Evolutionary conservation across 225 moss, liverwort and hornwort genomes (phyloP), one percentile per base, ranked within the genome.

Genomic region (Pseudoscleropodium purum): DNA sequence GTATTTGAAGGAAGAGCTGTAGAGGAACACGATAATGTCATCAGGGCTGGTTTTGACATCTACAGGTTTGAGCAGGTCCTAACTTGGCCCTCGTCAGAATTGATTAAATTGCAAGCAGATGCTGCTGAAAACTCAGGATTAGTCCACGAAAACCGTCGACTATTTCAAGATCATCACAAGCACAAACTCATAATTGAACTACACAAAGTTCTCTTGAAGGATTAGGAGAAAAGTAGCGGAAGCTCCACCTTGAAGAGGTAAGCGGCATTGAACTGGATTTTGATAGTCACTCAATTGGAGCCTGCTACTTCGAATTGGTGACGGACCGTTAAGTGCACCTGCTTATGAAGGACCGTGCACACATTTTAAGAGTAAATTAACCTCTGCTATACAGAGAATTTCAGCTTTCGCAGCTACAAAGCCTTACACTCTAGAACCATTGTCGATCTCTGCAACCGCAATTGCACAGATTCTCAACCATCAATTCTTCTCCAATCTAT

Each of bases 1-100:
- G 90, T 92, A 88, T 95, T 98, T 86, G 93, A 92, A 85, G 92
- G 91, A 70, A 97, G 94, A 83, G 95, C 98, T 97, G 93, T 85
- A 88, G 86, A 87, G 69, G 66, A 68, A 83, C 85, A 91, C 29
- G 37, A 85, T 49, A 51, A 62, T 79, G 74, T 45, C 75, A 23
- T 91, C 47, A 92, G 85, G 86, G 57, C 26, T 72, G 67, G 76
- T 75, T 78, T 72, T 63, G 61, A 75, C 49, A 80, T 65, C 60
- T 76, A 74, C 49, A 74, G 61, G 64, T 87, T 90, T 45, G 29
- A 79, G 31, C 79, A 73, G 65, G 24, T 76, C 76, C 70, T 63
- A 62, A 69, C 59, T 63, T 47, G 43, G 61, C 52, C 76, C 52
- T 81, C 52, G 61, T 63, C 19, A 68, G 75, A 63, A 11, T 68